Evolutionary conservation across 305 asterid species (phyloP).

Genomic region (Vinca major): DNA sequence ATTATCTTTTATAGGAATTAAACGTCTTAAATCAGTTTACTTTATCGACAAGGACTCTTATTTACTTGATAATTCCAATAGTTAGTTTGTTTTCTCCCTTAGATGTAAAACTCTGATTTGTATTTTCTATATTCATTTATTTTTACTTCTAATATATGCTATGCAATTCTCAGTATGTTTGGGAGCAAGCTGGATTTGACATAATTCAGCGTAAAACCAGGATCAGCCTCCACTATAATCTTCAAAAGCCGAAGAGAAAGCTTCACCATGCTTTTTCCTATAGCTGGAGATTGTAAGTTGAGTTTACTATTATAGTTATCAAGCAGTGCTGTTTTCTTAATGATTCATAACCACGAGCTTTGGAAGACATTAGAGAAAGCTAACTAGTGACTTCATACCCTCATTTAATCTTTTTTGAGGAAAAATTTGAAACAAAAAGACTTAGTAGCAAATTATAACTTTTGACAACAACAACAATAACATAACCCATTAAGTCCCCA

Average conservation of each 20-base stretch:
- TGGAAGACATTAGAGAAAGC: background rate
- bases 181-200: constrained; percentile 97
- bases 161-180: constrained; percentile 45
- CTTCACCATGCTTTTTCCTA: constrained; percentile 84
- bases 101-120: background rate
- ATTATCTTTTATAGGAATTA: background rate
- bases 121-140: background rate
- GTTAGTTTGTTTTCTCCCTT: background rate
- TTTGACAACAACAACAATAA: background rate
- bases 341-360: background rate
- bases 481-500: no score
- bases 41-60: background rate
- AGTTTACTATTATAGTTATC: background rate
- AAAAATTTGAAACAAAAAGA: background rate
- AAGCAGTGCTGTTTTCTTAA: background rate
- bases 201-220: constrained; percentile 79
- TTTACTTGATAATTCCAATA: background rate
- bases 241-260: constrained; percentile 59
- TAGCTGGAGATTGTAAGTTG: constrained; percentile 97
- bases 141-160: background rate
- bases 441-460: background rate
- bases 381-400: no score
- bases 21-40: background rate
- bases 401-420: background rate
- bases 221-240: constrained; percentile 89